Conservation (phyloP, 768 basidiomycete species). For the Rossbeevera mucosa region DNA sequence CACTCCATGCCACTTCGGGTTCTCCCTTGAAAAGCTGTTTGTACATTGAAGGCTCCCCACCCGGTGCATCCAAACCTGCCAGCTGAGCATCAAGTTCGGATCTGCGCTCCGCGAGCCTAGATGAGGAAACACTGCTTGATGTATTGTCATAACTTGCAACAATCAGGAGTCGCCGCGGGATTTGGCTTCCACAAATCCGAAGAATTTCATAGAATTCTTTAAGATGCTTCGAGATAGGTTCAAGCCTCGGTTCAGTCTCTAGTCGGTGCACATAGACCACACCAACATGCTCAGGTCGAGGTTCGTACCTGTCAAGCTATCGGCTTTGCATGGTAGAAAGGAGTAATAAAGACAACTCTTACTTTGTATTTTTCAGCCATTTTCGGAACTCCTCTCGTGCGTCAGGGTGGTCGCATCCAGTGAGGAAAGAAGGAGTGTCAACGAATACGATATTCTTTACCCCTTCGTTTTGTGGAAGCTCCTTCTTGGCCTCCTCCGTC, state of each 20-base stretch:
- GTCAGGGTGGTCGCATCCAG: conserved; percentile 4
- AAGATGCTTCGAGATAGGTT: conserved; percentile 7
- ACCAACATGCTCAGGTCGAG: conserved; percentile 1
- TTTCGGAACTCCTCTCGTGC: conserved; percentile 1
- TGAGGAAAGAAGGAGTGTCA: conserved; percentile 23
- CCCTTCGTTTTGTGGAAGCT: background rate
- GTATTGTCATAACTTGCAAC: conserved; percentile 11
- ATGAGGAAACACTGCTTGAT: background rate
- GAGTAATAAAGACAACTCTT: background rate
- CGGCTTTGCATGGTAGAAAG: background rate
- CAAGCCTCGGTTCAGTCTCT: conserved; percentile 11
- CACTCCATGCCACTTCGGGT: conserved; percentile 10
- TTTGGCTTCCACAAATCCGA: background rate
- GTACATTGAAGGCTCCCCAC: conserved; percentile 7
- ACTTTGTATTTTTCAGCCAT: conserved; percentile 3
- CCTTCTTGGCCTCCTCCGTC: conserved; percentile 5
- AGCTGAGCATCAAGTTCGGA: background rate
- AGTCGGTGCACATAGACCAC: conserved; percentile 19
- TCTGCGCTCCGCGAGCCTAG: background rate
- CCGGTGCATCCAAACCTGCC: background rate
- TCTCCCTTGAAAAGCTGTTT: conserved; percentile 6
- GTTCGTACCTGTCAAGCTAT: conserved; percentile 1
- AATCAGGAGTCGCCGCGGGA: conserved; percentile 2
- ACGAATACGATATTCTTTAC: conserved; percentile 15
- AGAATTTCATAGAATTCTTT: background rate